A percentile compares a stretch with the other conserved stretches of the same genome.
phyloP scores from a whole-genome alignment of 2,329 filamentous ascomycete genomes.

The Colletotrichum tabaci region DNA sequence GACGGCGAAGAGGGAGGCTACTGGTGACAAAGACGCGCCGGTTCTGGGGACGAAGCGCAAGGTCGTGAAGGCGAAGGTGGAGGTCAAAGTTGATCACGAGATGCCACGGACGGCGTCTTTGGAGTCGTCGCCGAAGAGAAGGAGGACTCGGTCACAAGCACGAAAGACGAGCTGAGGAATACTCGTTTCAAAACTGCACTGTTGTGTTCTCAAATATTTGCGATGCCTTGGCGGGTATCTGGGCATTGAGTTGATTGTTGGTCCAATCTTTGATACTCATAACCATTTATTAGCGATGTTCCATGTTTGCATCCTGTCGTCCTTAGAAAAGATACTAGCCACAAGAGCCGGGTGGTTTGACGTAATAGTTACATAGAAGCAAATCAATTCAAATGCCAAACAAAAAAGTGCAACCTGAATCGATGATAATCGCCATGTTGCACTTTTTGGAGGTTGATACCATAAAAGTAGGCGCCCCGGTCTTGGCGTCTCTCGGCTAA shows the following conservation, averaged over 20 bases:
- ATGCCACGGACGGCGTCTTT: neutral
- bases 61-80: constrained; percentile 38
- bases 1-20: constrained; percentile 46
- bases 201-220: neutral
- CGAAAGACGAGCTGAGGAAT: neutral
- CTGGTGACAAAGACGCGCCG: constrained; percentile 49
- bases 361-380: neutral
- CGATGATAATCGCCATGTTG: neutral
- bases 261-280: neutral
- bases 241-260: neutral
- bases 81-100: constrained; percentile 37
- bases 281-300: too few species aligned
- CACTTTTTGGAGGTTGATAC: neutral
- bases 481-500: constrained; percentile 49
- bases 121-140: constrained; percentile 35
- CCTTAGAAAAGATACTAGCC: neutral
- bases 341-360: neutral
- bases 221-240: too few species aligned
- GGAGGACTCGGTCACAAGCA: constrained; percentile 41
- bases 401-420: too few species aligned
- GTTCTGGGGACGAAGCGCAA: constrained; percentile 41
- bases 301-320: too few species aligned
- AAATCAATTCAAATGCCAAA: too few species aligned
- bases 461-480: neutral
- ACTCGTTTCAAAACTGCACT: neutral